Evolutionary conservation across 345 rosid species (phyloP).

Genomic region (Atalantia buxifolia): DNA sequence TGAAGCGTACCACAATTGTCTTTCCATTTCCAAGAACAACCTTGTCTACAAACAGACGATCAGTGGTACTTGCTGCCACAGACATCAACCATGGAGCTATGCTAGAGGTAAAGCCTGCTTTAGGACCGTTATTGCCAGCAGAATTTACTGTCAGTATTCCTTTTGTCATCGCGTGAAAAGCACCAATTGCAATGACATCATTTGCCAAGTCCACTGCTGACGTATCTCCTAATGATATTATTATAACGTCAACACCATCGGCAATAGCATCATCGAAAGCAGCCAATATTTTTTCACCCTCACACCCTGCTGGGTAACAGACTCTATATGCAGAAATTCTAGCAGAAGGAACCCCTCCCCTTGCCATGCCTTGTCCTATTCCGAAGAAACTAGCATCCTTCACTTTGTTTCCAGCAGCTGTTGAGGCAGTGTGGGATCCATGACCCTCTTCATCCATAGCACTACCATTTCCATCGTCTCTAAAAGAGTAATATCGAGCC

Average conservation of each 20-base stretch:
- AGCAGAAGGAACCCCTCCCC: slow-evolving; percentile 60
- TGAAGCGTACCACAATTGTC: slow-evolving; percentile 31
- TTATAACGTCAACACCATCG: slow-evolving; percentile 50
- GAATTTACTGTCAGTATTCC: slow-evolving; percentile 42
- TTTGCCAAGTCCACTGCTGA: background rate
- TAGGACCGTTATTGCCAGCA: slow-evolving; percentile 34
- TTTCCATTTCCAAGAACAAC: slow-evolving; percentile 39
- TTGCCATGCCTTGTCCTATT: slow-evolving; percentile 43
- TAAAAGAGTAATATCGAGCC: slow-evolving; percentile 23
- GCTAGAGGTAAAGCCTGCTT: accelerated
- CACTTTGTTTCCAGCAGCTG: slow-evolving; percentile 53
- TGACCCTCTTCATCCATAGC: slow-evolving; percentile 34
- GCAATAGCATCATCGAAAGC: slow-evolving; percentile 67
- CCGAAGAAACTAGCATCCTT: slow-evolving; percentile 38
- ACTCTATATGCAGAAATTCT: slow-evolving; percentile 47
- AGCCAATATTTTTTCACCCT: slow-evolving; percentile 5
- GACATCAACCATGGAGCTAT: slow-evolving; percentile 46
- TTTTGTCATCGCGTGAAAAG: slow-evolving; percentile 48
- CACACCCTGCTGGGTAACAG: background rate
- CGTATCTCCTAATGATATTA: slow-evolving; percentile 23
- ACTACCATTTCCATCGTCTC: background rate
- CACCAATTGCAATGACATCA: slow-evolving; percentile 33
- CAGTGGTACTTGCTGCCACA: slow-evolving; percentile 44
- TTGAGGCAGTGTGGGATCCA: slow-evolving; percentile 63
- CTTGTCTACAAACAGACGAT: slow-evolving; percentile 32